phyloP scores from a whole-genome alignment of 108 stramenopile species.

The Stephanodiscus minutulus region DNA sequence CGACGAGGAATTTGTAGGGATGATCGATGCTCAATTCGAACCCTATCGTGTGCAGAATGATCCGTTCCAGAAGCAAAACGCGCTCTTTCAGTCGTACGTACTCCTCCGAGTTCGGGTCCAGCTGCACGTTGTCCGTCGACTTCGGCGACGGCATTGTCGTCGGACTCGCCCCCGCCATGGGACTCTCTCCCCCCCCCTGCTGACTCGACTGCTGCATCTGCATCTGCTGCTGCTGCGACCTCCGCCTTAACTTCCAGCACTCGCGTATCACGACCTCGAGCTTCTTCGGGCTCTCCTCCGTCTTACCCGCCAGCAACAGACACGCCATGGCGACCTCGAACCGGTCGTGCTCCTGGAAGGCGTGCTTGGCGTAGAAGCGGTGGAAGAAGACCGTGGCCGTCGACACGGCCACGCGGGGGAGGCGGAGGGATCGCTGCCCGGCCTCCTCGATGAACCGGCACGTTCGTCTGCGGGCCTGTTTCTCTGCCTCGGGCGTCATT shows the following conservation, averaged over 20 bases:
- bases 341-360: constrained; percentile 84
- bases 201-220: constrained; percentile 18
- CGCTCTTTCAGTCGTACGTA: constrained; percentile 81
- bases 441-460: constrained; percentile 88
- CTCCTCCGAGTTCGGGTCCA: constrained; percentile 79
- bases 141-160: constrained; percentile 1
- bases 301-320: constrained; percentile 84
- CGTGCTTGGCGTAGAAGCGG: constrained; percentile 88
- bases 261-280: constrained; percentile 69
- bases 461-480: constrained; percentile 65
- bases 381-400: constrained; percentile 91
- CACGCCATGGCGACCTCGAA: constrained; percentile 89
- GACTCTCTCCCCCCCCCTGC: constrained; percentile 24
- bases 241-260: constrained; percentile 64
- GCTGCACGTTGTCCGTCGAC: neutral
- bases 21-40: constrained; percentile 87
- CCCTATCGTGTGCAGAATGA: constrained; percentile 87
- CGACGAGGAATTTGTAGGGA: constrained; percentile 84
- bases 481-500: constrained; percentile 66
- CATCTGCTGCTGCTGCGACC: constrained; percentile 62
- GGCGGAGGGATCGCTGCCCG: constrained; percentile 61
- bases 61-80: constrained; percentile 79
- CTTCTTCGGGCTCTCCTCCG: constrained; percentile 88
- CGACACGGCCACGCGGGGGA: constrained; percentile 78
- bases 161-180: constrained; percentile 10